Percentiles rank a stretch among this genome's conserved stretches.
These are phyloP conservation scores for Termitomyces sp. DNA, from an alignment of 768 basidiomycete genomes.

Conservation along the genomic window DNA sequence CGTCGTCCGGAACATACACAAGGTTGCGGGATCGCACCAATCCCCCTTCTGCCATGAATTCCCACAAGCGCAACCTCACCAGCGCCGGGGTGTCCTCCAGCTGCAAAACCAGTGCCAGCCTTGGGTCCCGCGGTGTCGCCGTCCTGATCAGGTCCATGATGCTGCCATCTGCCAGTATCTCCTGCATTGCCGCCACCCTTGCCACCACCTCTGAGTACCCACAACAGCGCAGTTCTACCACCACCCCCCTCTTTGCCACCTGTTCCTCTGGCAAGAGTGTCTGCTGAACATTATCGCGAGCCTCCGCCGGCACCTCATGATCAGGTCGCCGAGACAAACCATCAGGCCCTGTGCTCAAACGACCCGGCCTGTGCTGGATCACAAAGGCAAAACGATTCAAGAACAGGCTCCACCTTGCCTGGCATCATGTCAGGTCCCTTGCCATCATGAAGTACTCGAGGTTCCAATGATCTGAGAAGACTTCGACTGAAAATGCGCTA, in stretches of 20 bases:
- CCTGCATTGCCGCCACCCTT: background rate
- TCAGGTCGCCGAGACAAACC: background rate
- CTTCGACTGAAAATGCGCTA: background rate
- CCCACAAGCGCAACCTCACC: background rate
- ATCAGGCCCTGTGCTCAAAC: background rate
- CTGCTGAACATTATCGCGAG: too few species aligned
- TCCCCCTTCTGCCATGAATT: conserved; percentile 1
- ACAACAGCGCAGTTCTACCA: background rate
- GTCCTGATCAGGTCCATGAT: too few species aligned
- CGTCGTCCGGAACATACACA: background rate
- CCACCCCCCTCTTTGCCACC: background rate
- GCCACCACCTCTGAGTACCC: too few species aligned
- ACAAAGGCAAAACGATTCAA: too few species aligned
- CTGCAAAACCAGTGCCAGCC: background rate
- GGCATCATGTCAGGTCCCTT: too few species aligned
- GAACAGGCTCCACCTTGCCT: too few species aligned
- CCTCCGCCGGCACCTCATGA: background rate
- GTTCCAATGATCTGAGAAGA: background rate
- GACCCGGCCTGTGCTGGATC: background rate
- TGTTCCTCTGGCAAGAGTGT: background rate
- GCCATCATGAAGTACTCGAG: too few species aligned
- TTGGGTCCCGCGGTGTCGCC: too few species aligned
- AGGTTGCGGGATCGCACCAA: conserved; percentile 10
- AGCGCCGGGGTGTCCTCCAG: background rate
- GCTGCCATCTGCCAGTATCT: too few species aligned